Conservation (phyloP, 306 rosid genomes). For the Prunus mira region DNA sequence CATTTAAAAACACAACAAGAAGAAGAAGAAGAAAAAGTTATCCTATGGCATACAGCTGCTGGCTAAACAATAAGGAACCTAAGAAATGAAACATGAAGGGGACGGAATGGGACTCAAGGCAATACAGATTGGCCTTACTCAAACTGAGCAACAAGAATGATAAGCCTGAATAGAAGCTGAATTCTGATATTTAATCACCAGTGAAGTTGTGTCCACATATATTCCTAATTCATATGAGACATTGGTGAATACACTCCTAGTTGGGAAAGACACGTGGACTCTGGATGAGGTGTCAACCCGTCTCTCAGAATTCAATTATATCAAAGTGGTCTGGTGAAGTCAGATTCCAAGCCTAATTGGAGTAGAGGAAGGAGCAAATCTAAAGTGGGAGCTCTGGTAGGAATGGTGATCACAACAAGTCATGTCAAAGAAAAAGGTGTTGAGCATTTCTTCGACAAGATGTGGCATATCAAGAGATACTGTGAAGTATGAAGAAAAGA, state of each 20-base stretch:
- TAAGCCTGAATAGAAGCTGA: slow-evolving; percentile 8
- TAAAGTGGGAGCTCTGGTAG: background rate
- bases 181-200: background rate
- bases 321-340: background rate
- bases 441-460: background rate
- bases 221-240: background rate
- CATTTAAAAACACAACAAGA: background rate
- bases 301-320: background rate
- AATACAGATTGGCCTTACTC: background rate
- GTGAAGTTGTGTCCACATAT: background rate
- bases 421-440: background rate
- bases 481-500: background rate
- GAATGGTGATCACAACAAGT: background rate
- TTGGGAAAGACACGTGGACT: background rate
- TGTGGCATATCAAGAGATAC: background rate
- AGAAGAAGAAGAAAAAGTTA: background rate
- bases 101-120: background rate
- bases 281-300: background rate
- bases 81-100: slow-evolving; percentile 3
- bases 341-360: background rate
- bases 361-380: background rate
- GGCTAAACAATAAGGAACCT: background rate
- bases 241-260: background rate
- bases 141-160: slow-evolving; percentile 10
- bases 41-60: background rate